Evolutionary conservation across 148 eudicot species (phyloP), one percentile per base, ranked within the genome.

Genomic region (Silene uniflora): DNA sequence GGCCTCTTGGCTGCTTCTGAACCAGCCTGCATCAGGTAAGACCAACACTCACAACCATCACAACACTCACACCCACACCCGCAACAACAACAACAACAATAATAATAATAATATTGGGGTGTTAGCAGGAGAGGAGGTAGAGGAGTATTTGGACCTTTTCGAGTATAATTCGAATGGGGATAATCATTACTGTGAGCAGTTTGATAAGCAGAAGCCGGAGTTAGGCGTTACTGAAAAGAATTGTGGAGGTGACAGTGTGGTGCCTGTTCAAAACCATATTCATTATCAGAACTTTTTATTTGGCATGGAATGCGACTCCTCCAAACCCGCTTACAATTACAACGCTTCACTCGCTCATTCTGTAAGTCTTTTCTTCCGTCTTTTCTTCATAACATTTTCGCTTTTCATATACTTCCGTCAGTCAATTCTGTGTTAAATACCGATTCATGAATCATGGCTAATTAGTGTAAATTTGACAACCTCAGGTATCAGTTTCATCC

Each of bases 401-500:
- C 32, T 29, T 65, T 29, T 16, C 21, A 14, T 32, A 29, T n/a
- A n/a, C n/a, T n/a, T n/a, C n/a, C n/a, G n/a, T n/a, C n/a, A n/a
- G n/a, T n/a, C n/a, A n/a, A n/a, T n/a, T n/a, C n/a, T n/a, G n/a
- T n/a, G n/a, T n/a, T n/a, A n/a, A n/a, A n/a, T 63, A 47, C 39
- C 24, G 35, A 63, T 12, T 29, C 67, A 13, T 63, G 39, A 24
- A 0, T 63, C 39, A 16, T 24, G 9, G 27, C 54, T 32, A 32
- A 32, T 32, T 32, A 32, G 14, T 76, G 62, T 76, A 60, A 29
- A 55, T 81, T 24, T 55, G 18, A 44, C 58, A 58, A 64, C 62
- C 5, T 32, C 93, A 94, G 98, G 89, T 90, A 74, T 93, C 97
- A 18, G 76, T 89, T 14, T 87, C 98, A 35, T 91, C 97, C 18